Evolutionary conservation across 441 rosid species (phyloP), one percentile per base, ranked within the genome.

Genomic region (Dalechampia spathulata): DNA sequence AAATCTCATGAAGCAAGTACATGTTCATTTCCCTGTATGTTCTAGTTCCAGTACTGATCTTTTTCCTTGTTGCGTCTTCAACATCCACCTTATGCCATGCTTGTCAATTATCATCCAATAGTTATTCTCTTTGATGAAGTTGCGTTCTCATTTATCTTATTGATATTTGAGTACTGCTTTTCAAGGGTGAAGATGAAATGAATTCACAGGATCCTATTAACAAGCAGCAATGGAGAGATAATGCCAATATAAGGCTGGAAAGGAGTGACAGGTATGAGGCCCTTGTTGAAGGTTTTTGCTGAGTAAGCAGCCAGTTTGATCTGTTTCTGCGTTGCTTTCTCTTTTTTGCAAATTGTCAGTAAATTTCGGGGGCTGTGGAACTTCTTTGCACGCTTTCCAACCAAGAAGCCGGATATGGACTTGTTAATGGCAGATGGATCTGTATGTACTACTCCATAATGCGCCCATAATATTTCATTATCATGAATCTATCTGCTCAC

Each of bases 341-440:
- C 15, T 22, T 17, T 13, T 61, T 39, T 45, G 47, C 23, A 73
- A 64, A 62, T 56, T 74, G 50, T 40, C 64, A 65, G 80, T 54
- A 74, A 72, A 67, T 75, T 79, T 65, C 78, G 67, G 62, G 90
- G 96, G 66, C 55, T 75, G 36, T 87, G 84, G 91, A 80, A 78
- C 71, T 69, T 78, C 76, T 74, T 82, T 59, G 64, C 17, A 26
- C 75, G 52, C 53, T 58, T 75, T 65, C 77, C 79, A 64, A 49
- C 42, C 36, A 70, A 66, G 70, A 81, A 74, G 57, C 66, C 72
- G 61, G 74, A 38, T 45, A 56, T 76, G n/a, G 76, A 76, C 58
- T 53, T 61, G 25, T 49, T 74, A 66, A 55, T 65, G 66, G 55
- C 52, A 3, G 78, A 64, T 49, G 75, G 68, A 72, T 50, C 62